phyloP scores from a whole-genome alignment of 495 filamentous ascomycete species.

The Aspergillus steynii region DNA sequence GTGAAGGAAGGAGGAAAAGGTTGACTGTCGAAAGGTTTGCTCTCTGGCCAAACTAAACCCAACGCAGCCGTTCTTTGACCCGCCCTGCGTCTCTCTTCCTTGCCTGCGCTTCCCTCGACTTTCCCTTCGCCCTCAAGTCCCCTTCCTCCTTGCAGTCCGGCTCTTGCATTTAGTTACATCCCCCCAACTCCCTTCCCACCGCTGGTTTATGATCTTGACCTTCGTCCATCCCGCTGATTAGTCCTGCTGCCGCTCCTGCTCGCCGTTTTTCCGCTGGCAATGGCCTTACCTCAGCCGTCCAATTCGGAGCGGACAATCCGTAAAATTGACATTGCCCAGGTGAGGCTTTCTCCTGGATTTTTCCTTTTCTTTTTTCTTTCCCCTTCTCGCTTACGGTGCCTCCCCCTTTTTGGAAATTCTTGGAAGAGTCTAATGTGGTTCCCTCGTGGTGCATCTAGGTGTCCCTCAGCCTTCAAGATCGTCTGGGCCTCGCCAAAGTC shows the following conservation, averaged over 20 bases:
- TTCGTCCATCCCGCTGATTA: conserved; percentile 12
- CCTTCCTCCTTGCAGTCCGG: not conserved
- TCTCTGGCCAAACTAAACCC: not conserved
- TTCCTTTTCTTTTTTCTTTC: not conserved
- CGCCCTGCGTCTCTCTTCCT: not conserved
- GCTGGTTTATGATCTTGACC: conserved; percentile 15
- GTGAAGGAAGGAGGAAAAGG: not conserved
- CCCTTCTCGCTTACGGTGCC: conserved; percentile 1
- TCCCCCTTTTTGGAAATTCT: not conserved
- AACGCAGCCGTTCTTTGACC: not conserved
- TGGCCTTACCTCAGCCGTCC: conserved; percentile 36
- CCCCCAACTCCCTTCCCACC: conserved; percentile 3
- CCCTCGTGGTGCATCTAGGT: conserved; percentile 56
- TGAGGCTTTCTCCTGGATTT: conserved; percentile 34
- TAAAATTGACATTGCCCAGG: conserved; percentile 73
- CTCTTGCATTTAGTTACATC: not conserved
- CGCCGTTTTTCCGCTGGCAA: conserved; percentile 20
- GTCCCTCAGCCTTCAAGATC: conserved; percentile 85
- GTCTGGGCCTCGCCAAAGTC: conserved; percentile 91
- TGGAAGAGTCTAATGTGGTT: conserved; percentile 8
- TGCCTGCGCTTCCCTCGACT: too few species aligned
- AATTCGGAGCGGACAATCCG: conserved; percentile 46
- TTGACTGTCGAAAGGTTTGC: not conserved
- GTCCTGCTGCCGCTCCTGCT: conserved; percentile 3
- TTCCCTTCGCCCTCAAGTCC: not conserved